Evolutionary conservation across 1,139 yeast genomes (phyloP).

Genomic region (Protomyces inundatus): DNA sequence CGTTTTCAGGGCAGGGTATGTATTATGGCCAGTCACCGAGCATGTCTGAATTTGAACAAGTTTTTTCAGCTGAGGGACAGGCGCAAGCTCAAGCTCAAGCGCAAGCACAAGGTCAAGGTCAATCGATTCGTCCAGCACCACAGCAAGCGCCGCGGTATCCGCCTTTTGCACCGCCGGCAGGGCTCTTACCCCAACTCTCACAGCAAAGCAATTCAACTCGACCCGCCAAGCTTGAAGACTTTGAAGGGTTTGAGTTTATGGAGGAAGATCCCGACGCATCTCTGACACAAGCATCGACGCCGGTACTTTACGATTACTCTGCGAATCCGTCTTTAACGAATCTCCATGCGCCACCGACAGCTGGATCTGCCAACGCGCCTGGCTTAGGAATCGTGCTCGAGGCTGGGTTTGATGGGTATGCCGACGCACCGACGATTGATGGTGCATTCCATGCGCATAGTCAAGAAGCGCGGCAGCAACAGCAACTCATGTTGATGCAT

Average conservation of each 20-base stretch:
- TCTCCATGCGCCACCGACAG: slow-evolving; percentile 1
- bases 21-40: not conserved
- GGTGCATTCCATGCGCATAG: not conserved
- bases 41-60: not conserved
- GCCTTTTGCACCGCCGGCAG: too few relatives aligned
- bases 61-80: not conserved
- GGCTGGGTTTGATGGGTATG: not conserved
- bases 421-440: not conserved
- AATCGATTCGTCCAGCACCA: too few relatives aligned
- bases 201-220: too few relatives aligned
- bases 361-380: not conserved
- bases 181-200: too few relatives aligned
- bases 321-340: slow-evolving; percentile 20
- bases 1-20: too few relatives aligned
- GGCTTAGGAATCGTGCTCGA: not conserved
- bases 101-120: too few relatives aligned
- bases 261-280: slow-evolving; percentile 13
- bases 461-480: not conserved
- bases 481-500: not conserved
- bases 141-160: too few relatives aligned
- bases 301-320: slow-evolving; percentile 19
- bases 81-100: too few relatives aligned
- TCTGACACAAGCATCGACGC: slow-evolving; percentile 21
- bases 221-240: not conserved
- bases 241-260: not conserved